These are phyloP conservation scores for thale cress (Arabidopsis thaliana) DNA, from an alignment of 345 rosid genomes.

Conservation along the genomic window TAIR10.1 NC_003071.7:11026001-11026500, in stretches of 20 bases:
- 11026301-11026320: slow-evolving; percentile 37
- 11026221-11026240: slow-evolving; percentile 44
- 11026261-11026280: slow-evolving; percentile 30
- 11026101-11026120: slow-evolving; percentile 36
- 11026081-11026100: slow-evolving; percentile 35
- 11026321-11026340: slow-evolving; percentile 20
- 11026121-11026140: slow-evolving; percentile 36
- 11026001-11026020: neutral
- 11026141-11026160: slow-evolving; percentile 47
- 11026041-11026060: slow-evolving; percentile 38
- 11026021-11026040: neutral
- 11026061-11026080: slow-evolving; percentile 38
- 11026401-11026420: slow-evolving; percentile 1
- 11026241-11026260: slow-evolving; percentile 43
- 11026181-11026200: slow-evolving; percentile 71
- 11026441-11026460: slow-evolving; percentile 8
- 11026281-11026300: slow-evolving; percentile 32
- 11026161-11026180: slow-evolving; percentile 64
- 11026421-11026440: neutral
- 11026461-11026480: slow-evolving; percentile 14
- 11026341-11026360: slow-evolving; percentile 50
- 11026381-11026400: slow-evolving; percentile 10
- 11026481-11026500: neutral
- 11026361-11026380: neutral
- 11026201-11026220: slow-evolving; percentile 52